Percentiles rank a stretch among this genome's conserved stretches.
Conservation (phyloP, 2,329 filamentous ascomycete species). For the Sclerotinia minor region DNA sequence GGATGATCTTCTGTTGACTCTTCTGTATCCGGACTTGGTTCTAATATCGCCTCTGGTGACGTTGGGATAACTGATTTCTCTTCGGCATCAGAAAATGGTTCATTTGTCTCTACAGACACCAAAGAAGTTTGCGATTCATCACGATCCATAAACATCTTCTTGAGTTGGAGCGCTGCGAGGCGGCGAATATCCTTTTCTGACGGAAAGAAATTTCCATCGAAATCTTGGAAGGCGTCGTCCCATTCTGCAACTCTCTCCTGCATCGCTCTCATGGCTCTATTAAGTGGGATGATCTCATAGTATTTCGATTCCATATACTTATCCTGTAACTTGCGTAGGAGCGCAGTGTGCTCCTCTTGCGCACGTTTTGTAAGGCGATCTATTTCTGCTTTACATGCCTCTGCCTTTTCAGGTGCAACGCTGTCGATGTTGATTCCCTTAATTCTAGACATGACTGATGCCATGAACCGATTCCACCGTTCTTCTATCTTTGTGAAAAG, state of each 20-base stretch:
- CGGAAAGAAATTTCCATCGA: constrained; percentile 89
- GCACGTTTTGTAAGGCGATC: constrained; percentile 75
- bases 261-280: constrained; percentile 83
- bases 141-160: constrained; percentile 85
- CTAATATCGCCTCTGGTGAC: constrained; percentile 34
- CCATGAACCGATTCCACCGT: constrained; percentile 81
- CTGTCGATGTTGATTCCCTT: constrained; percentile 90
- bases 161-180: constrained; percentile 86
- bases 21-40: constrained; percentile 62
- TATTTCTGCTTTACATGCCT: constrained; percentile 78
- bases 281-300: constrained; percentile 94
- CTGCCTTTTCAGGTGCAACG: constrained; percentile 81
- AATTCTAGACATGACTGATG: constrained; percentile 79
- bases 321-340: constrained; percentile 78
- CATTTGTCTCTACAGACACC: constrained; percentile 64
- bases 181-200: constrained; percentile 94
- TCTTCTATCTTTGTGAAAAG: constrained; percentile 80
- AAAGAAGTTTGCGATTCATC: constrained; percentile 79
- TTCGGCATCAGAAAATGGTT: constrained; percentile 52
- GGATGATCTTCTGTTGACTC: constrained; percentile 64
- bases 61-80: constrained; percentile 43
- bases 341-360: constrained; percentile 74
- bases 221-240: constrained; percentile 87
- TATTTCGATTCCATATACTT: constrained; percentile 93
- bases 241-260: constrained; percentile 91